phyloP scores from a whole-genome alignment of 2,329 filamentous ascomycete species.

The Aspergillus pseudonomiae region DNA sequence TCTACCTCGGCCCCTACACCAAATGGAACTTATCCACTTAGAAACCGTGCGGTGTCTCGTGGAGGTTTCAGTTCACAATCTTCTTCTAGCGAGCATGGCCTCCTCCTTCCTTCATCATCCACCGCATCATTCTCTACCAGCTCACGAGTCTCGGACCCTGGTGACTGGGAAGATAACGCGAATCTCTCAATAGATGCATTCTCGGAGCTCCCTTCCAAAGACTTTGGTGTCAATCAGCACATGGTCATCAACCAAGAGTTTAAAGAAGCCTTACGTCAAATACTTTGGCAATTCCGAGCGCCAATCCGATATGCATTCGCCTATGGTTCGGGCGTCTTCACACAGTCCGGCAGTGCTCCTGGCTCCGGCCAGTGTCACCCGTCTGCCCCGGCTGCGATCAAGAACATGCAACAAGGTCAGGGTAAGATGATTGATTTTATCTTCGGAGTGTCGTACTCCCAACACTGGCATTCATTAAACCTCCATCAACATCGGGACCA shows the following conservation, averaged over 20 bases:
- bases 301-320: constrained; percentile 96
- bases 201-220: constrained; percentile 72
- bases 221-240: constrained; percentile 94
- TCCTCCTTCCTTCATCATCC: constrained; percentile 22
- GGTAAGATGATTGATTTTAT: constrained; percentile 99
- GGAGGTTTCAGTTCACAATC: constrained; percentile 18
- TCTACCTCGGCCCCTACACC: constrained; percentile 21
- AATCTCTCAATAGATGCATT: constrained; percentile 73
- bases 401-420: constrained; percentile 80
- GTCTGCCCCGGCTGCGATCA: constrained; percentile 76
- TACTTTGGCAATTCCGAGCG: constrained; percentile 88
- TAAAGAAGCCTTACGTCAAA: constrained; percentile 83
- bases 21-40: constrained; percentile 17
- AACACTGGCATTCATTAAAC: constrained; percentile 97
- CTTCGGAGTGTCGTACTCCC: constrained; percentile 88
- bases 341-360: constrained; percentile 63
- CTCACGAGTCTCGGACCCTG: constrained; percentile 34
- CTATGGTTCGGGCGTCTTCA: constrained; percentile 95
- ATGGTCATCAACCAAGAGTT: constrained; percentile 95
- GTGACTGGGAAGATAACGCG: constrained; percentile 76
- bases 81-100: constrained; percentile 15
- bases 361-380: constrained; percentile 64
- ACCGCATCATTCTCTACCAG: constrained; percentile 37
- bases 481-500: constrained; percentile 85
- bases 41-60: constrained; percentile 22